Evolutionary conservation across 148 eudicot species (phyloP), one percentile per base, ranked within the genome.

Genomic region (Talinum fruticosum): DNA sequence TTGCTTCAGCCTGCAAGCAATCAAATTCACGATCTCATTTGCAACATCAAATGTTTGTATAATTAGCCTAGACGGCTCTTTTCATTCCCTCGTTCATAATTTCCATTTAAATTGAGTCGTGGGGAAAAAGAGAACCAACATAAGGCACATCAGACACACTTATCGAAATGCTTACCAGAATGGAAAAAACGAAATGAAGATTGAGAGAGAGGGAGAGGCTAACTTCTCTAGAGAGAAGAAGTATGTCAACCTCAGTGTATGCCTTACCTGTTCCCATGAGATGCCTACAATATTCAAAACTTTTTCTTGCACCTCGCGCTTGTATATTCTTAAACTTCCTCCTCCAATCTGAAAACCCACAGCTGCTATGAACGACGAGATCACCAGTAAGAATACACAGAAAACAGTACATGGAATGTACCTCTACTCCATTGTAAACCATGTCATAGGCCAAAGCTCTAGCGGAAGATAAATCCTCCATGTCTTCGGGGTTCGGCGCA

Each of bases 361-460:
- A 24, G 59, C 29, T 67, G 67, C 59, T 66, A 35, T 69, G 34
- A 57, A 28, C 10, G 36, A 66, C 49, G 44, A 30, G 23, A 37
- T 33, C 15, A 35, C 21, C 2, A 18, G 41, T 57, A 35, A 64
- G 36, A 51, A 51, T 51, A 19, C 14, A 51, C 19, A 8, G 67
- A 41, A 44, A 72, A 16, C 45, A 35, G 3, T 10, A 41, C 23
- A 29, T 2, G 28, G 47, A 53, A 67, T 19, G 45, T 85, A 96
- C 99, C 97, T 96, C 99, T 57, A 96, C 96, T 61, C 99, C 99
- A 67, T 93, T 96, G 87, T 96, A 96, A 83, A 96, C 99, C 96
- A 96, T 96, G 89, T 96, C 99, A 90, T 96, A 96, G 66, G 99
- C 99, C 79, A 96, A 91, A 79, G 99, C 99, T 81, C 97, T 96